Evolutionary conservation across 2,329 filamentous ascomycete species (phyloP), one percentile per base, ranked within the genome.

Genomic region (Seiridium cupressi): DNA sequence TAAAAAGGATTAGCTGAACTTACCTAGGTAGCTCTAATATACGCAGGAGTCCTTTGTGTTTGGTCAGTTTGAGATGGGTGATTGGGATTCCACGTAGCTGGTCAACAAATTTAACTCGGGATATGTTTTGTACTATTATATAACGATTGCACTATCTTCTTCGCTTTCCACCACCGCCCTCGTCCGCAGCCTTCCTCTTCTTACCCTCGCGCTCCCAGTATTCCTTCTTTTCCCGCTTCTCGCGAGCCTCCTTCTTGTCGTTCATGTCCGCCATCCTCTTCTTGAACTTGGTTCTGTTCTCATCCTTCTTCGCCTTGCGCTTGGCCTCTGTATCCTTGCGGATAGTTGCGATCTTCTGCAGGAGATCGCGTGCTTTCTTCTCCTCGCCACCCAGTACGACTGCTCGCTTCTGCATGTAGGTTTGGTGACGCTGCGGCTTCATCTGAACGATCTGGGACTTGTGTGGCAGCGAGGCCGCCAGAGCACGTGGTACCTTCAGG

Each of bases 361-460:
- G 89, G 65, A 99, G 80, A 67, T 93, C 88, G 38, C 95, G 83
- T 4, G 93, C 93, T 74, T 89, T 90, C 82, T 90, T 92, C 83
- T 99, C 95, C 75, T 98, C 94, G 34, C 89, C 89, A 10, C 89
- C 83, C 13, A 92, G 77, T 32, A 96, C 86, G n/a, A 98, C 92
- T 11, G 94, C 95, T 8, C 95, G 90, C 80, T 97, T 97, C 80
- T 96, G 92, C 82, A 96, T 83, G 75, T 99, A 99, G 31, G 93
- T 97, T 71, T 89, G 78, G 69, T 88, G 89, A 74, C 86, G 88
- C 79, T 93, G 92, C 62, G 90, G 87, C 76, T 89, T 90, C 79
- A 90, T 94, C 72, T 87, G 81, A 31, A 89, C 85, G 70, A 97
- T 93, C 74, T 99, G 95, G 10, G 90, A 93, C 73, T 93, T 94